Base-by-base conservation (phyloP, 164 flowering plant species). In the Hamamelis virginiana region DNA sequence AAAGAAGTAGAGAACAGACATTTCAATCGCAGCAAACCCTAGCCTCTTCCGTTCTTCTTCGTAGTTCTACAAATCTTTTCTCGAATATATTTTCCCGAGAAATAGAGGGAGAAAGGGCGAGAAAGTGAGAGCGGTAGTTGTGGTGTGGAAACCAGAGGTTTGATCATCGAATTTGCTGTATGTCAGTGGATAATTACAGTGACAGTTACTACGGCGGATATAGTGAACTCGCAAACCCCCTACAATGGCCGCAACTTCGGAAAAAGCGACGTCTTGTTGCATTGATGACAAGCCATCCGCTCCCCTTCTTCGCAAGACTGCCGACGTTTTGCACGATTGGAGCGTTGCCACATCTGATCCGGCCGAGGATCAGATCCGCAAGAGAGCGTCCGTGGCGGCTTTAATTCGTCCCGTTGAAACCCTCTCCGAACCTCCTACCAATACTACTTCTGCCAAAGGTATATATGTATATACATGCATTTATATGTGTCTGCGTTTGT, bases 401-500 rank as follows among this genome's bases (percentile, higher is more conserved):
- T 43, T 91, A 83, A 80, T 91, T 74, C 88, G 75, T 1, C 80
- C 87, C 12, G 82, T 82, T 18, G 89, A 80, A 15, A 28, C 89
- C 38, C 66, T 84, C 64, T 63, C 89, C 26, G 84, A 84, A 57
- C 38, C 86, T 44, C 28, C 89, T 4, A 19, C 86, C 0, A 78
- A 58, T 15, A 3, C 76, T 27, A 61, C 85, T 66, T 55, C 91
- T 14, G 11, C 81, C 59, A 88, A 84, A 81, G 89, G 91, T 87
- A 52, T 51, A n/a, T 15, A 38, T 19, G 46, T 18, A 53, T 44
- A 21, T 27, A 28, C n/a, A n/a, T n/a, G n/a, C n/a, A n/a, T n/a
- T n/a, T n/a, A n/a, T n/a, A n/a, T n/a, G n/a, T n/a, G n/a, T n/a
- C n/a, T n/a, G n/a, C n/a, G n/a, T n/a, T n/a, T n/a, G n/a, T n/a